These are phyloP conservation scores for Colletotrichum australisinense DNA, from an alignment of 2,329 filamentous ascomycete species.

Conservation along the genomic window DNA sequence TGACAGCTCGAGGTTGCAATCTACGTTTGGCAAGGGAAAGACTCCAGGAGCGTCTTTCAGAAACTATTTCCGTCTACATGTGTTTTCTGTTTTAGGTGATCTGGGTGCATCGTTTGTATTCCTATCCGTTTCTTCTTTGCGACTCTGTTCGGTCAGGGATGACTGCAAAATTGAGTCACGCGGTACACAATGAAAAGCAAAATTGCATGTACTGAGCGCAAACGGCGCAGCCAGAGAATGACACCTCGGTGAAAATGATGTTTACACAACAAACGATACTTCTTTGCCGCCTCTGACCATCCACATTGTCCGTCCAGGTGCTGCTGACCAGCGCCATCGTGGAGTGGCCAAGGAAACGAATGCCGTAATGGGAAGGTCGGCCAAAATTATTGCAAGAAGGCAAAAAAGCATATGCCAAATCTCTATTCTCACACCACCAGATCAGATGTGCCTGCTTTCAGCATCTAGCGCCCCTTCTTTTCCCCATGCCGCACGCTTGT, in stretches of 20 bases:
- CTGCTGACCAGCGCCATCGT: slow-evolving; percentile 29
- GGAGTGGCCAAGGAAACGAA: slow-evolving; percentile 8
- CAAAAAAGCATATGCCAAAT: slow-evolving; percentile 3
- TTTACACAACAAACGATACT: not conserved
- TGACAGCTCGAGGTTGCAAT: not conserved
- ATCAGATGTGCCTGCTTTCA: slow-evolving; percentile 30
- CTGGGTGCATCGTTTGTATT: not conserved
- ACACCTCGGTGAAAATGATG: not conserved
- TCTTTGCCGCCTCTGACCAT: not conserved
- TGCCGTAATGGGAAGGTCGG: not conserved
- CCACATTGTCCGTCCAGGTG: not conserved
- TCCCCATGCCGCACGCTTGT: slow-evolving; percentile 13
- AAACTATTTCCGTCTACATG: not conserved
- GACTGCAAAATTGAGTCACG: slow-evolving; percentile 8
- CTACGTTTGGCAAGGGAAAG: not conserved
- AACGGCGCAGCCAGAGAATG: slow-evolving; percentile 3
- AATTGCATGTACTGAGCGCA: not conserved
- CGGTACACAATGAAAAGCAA: not conserved
- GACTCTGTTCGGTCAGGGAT: not conserved
- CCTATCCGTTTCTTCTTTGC: not conserved
- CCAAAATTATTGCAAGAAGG: not conserved
- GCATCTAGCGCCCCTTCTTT: slow-evolving; percentile 2
- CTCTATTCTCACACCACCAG: slow-evolving; percentile 8
- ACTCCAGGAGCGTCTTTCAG: not conserved
- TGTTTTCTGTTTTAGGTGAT: not conserved